A percentile compares a stretch with the other conserved stretches of the same genome.
Evolutionary conservation across 169 alveolate genomes (phyloP).

Genomic region (Babesia caballi): DNA sequence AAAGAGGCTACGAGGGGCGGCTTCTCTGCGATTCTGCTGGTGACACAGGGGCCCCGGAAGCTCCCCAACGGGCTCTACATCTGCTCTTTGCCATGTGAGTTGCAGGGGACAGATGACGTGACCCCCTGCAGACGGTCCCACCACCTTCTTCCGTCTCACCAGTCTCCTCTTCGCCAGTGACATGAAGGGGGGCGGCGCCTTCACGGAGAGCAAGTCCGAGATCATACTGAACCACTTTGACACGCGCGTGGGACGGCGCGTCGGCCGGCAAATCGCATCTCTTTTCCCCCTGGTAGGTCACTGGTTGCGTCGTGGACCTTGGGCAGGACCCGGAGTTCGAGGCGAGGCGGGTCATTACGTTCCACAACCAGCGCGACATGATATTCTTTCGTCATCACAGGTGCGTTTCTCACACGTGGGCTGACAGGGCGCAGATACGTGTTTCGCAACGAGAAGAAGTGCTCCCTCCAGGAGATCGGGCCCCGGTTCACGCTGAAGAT

Average conservation of each 20-base stretch:
- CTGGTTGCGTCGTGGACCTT: background rate
- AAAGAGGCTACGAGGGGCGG: constrained; percentile 21
- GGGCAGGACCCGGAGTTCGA: constrained; percentile 90
- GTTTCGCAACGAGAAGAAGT: constrained; percentile 79
- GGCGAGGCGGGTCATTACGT: constrained; percentile 95
- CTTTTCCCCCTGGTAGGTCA: constrained; percentile 86
- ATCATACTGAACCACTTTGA: constrained; percentile 93
- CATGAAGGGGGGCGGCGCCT: constrained; percentile 59
- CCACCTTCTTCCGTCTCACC: constrained; percentile 54
- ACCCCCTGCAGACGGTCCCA: constrained; percentile 36
- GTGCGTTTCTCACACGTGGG: constrained; percentile 66
- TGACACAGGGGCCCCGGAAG: constrained; percentile 57
- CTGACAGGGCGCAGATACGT: constrained; percentile 61
- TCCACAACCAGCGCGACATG: constrained; percentile 98
- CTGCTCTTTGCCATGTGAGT: constrained; percentile 57
- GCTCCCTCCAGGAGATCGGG: constrained; percentile 96
- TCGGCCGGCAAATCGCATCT: constrained; percentile 95
- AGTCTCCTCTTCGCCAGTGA: constrained; percentile 58
- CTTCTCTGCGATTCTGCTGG: constrained; percentile 59
- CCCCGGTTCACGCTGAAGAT: constrained; percentile 97
- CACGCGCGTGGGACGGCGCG: constrained; percentile 95
- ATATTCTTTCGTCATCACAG: constrained; percentile 98
- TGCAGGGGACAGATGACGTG: background rate
- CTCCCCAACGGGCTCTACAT: constrained; percentile 54
- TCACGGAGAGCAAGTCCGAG: constrained; percentile 92